These are phyloP conservation scores for Heimioporus sp. DNA, from an alignment of 768 basidiomycete species.

Conservation along the genomic window DNA sequence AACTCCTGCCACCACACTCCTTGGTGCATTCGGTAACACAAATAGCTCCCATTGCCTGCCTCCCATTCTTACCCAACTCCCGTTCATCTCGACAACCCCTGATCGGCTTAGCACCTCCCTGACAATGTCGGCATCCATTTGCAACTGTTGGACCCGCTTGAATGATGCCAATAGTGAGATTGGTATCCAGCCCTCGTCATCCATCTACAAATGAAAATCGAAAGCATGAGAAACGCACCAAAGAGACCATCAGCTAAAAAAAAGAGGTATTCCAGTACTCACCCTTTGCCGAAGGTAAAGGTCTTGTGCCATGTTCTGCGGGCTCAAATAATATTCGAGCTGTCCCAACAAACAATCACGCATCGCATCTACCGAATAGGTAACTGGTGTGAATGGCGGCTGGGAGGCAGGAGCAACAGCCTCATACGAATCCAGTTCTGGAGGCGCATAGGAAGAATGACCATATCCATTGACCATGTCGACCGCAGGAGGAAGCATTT, in stretches of 20 bases:
- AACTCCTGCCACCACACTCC: constrained; percentile 34
- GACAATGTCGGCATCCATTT: constrained; percentile 57
- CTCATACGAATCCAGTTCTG: constrained; percentile 30
- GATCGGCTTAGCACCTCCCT: constrained; percentile 69
- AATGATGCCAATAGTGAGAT: constrained; percentile 83
- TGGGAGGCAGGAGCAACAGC: constrained; percentile 19
- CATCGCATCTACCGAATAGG: constrained; percentile 64
- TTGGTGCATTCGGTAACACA: constrained; percentile 56
- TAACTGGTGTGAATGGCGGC: constrained; percentile 39
- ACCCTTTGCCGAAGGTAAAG: constrained; percentile 78
- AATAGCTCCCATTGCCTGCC: constrained; percentile 57
- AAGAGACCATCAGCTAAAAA: not conserved
- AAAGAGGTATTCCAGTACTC: constrained; percentile 24
- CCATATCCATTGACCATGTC: constrained; percentile 29
- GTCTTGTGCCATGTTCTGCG: constrained; percentile 88
- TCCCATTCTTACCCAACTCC: constrained; percentile 66
- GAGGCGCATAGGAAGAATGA: constrained; percentile 28
- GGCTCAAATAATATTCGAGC: constrained; percentile 89
- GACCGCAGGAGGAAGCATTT: constrained; percentile 24
- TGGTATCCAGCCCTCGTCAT: constrained; percentile 82
- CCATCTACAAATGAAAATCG: constrained; percentile 61
- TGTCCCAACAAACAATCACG: constrained; percentile 74
- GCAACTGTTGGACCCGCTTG: constrained; percentile 74
- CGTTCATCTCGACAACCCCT: constrained; percentile 64
- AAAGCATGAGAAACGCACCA: not conserved